Percentiles rank a stretch among this genome's conserved stretches.
phyloP scores from a whole-genome alignment of 1,139 yeast species.

The Hemisphaericaspora xylofermentans region DNA sequence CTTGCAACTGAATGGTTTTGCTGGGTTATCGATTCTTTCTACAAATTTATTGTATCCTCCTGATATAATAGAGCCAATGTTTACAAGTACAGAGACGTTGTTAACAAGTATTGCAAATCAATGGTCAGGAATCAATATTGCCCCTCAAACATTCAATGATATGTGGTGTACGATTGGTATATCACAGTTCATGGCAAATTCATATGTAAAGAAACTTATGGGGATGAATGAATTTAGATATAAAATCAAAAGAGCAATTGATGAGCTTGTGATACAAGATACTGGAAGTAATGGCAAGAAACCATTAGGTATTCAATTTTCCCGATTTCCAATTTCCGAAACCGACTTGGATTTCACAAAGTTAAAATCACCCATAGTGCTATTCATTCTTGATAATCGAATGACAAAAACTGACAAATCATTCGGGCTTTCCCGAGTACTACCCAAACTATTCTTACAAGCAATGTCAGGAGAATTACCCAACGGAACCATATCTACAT shows the following conservation, averaged over 20 bases:
- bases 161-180: conserved; percentile 93
- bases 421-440: conserved; percentile 85
- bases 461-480: conserved; percentile 93
- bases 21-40: conserved; percentile 72
- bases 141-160: conserved; percentile 78
- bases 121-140: conserved; percentile 92
- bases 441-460: conserved; percentile 87
- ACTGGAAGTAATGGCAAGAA: conserved; percentile 54
- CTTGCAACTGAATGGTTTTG: conserved; percentile 48
- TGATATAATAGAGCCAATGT: conserved; percentile 75
- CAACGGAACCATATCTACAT: conserved; percentile 75
- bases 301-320: conserved; percentile 71
- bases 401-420: conserved; percentile 97
- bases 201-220: conserved; percentile 67
- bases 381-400: conserved; percentile 81
- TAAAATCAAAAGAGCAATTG: conserved; percentile 63
- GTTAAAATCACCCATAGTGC: conserved; percentile 81
- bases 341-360: conserved; percentile 62
- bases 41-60: conserved; percentile 73
- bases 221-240: conserved; percentile 83
- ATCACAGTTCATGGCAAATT: conserved; percentile 77
- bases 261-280: conserved; percentile 69
- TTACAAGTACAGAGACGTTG: conserved; percentile 64
- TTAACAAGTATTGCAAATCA: conserved; percentile 78
- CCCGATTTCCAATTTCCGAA: conserved; percentile 65